These are phyloP conservation scores for Tricholoma terreum DNA, from an alignment of 768 basidiomycete species.

Conservation along the genomic window DNA sequence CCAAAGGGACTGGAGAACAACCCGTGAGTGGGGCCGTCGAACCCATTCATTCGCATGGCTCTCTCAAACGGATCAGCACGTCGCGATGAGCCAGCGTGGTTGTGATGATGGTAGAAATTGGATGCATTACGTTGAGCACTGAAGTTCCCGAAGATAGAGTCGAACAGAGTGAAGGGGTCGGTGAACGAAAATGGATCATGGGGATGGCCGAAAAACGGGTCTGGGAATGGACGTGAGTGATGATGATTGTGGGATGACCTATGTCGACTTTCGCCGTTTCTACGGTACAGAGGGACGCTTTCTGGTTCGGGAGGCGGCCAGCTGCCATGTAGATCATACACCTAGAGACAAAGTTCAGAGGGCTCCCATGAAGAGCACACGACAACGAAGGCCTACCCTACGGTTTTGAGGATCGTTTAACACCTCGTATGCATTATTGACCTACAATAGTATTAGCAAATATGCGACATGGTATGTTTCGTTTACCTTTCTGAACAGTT, in stretches of 20 bases:
- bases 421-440: slow-evolving; percentile 79
- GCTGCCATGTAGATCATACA: slow-evolving; percentile 68
- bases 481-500: slow-evolving; percentile 44
- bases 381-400: slow-evolving; percentile 33
- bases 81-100: slow-evolving; percentile 20
- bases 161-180: slow-evolving; percentile 74
- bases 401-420: slow-evolving; percentile 61
- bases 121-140: slow-evolving; percentile 31
- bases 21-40: slow-evolving; percentile 32
- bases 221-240: slow-evolving; percentile 32
- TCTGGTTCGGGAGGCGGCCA: slow-evolving; percentile 64
- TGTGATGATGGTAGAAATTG: slow-evolving; percentile 22
- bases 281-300: slow-evolving; percentile 7
- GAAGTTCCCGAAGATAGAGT: slow-evolving; percentile 58
- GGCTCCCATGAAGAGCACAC: neutral
- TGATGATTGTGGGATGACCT: slow-evolving; percentile 20
- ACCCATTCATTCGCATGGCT: slow-evolving; percentile 31
- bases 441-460: slow-evolving; percentile 34
- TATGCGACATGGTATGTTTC: neutral
- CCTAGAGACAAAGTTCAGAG: slow-evolving; percentile 29
- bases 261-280: slow-evolving; percentile 5
- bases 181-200: slow-evolving; percentile 48
- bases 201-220: slow-evolving; percentile 39
- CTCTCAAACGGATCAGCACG: slow-evolving; percentile 31
- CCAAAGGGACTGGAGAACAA: slow-evolving; percentile 23